Conservation (phyloP, 306 rosid genomes). For the Neltuma alba region DNA sequence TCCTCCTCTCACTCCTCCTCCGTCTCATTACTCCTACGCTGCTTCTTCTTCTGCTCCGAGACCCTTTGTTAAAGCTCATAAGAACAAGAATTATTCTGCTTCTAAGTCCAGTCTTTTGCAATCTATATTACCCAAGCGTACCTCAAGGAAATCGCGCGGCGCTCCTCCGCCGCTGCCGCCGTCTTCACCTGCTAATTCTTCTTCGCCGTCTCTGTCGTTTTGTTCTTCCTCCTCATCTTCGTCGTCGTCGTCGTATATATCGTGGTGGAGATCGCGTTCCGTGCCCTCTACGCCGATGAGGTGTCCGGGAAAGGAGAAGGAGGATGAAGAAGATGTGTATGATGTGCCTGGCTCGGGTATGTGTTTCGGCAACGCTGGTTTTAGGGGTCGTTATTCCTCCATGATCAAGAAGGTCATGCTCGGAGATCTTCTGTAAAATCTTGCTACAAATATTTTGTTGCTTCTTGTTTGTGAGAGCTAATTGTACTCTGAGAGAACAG, state of each 20-base stretch:
- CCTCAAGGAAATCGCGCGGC: neutral
- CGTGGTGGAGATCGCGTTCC: neutral
- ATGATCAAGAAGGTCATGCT: constrained; percentile 5
- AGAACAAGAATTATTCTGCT: neutral
- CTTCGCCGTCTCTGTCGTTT: neutral
- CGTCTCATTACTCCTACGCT: neutral
- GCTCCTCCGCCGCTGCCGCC: neutral
- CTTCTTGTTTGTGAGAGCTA: neutral
- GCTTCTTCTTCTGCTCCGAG: neutral
- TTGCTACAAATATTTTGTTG: neutral
- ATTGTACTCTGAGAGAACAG: neutral
- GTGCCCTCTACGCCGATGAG: constrained; percentile 3
- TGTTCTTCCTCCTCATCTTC: neutral
- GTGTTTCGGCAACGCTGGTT: constrained; percentile 2
- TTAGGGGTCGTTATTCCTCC: neutral
- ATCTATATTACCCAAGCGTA: constrained; percentile 7
- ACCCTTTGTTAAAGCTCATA: neutral
- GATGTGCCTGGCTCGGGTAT: neutral
- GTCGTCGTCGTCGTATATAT: neutral
- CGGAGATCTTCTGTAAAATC: neutral
- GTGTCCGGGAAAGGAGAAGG: neutral
- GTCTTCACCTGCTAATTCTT: neutral
- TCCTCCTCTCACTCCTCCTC: constrained; percentile 13
- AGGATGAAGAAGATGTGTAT: neutral
- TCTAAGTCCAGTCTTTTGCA: neutral